These are phyloP conservation scores for Acacia crassicarpa DNA, from an alignment of 306 rosid genomes.

Conservation along the genomic window DNA sequence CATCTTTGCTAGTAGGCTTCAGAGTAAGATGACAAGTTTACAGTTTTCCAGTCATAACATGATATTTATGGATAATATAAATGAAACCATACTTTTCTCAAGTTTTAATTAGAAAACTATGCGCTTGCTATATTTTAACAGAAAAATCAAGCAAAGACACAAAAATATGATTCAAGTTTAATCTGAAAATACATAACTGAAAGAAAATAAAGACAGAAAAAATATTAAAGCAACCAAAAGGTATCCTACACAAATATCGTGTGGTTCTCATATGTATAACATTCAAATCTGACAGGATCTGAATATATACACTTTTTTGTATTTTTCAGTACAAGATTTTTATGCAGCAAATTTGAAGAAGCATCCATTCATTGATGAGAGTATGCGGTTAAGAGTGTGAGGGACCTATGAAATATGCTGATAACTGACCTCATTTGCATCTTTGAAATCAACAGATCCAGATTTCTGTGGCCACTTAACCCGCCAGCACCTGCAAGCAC, in stretches of 20 bases:
- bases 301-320: background rate
- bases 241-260: background rate
- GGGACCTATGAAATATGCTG: slow-evolving; percentile 17
- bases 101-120: background rate
- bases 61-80: background rate
- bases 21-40: background rate
- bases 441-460: slow-evolving; percentile 60
- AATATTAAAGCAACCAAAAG: background rate
- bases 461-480: slow-evolving; percentile 86
- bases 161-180: background rate
- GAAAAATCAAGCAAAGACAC: background rate
- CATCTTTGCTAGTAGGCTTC: background rate
- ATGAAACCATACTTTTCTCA: background rate
- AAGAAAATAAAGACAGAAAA: background rate
- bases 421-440: slow-evolving; percentile 86
- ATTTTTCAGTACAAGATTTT: background rate
- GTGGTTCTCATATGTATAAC: background rate
- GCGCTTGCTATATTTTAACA: background rate
- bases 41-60: background rate
- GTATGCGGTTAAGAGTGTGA: background rate
- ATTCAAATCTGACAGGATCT: background rate
- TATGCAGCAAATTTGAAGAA: slow-evolving; percentile 3
- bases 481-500: slow-evolving; percentile 84
- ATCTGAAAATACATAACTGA: background rate
- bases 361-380: background rate